A percentile compares a stretch with the other conserved stretches of the same genome.
Evolutionary conservation across 345 rosid species (phyloP).

Genomic region (Carallia pectinifolia): DNA sequence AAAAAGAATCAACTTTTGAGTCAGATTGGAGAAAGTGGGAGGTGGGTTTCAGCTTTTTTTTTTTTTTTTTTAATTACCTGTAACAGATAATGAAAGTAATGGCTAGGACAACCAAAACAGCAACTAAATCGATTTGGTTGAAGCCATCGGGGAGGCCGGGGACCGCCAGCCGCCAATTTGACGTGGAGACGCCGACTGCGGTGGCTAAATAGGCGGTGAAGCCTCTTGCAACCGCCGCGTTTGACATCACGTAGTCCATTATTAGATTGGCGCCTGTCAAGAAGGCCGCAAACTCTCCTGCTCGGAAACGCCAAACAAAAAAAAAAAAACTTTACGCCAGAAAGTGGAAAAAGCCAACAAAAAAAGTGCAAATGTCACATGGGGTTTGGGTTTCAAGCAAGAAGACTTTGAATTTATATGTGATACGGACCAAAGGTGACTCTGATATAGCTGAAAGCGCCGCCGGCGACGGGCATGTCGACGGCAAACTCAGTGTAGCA

Average conservation of each 20-base stretch:
- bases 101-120: constrained; percentile 50
- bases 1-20: background rate
- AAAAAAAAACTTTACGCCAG: background rate
- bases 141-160: constrained; percentile 64
- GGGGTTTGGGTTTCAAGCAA: too few species aligned
- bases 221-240: constrained; percentile 87
- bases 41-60: too few species aligned
- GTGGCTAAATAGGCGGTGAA: constrained; percentile 70
- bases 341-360: too few species aligned
- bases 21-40: background rate
- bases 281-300: constrained; percentile 88
- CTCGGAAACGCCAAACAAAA: background rate
- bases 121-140: constrained; percentile 68
- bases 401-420: too few species aligned
- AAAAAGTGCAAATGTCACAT: too few species aligned
- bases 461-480: constrained; percentile 96
- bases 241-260: constrained; percentile 86
- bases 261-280: constrained; percentile 84
- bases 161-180: constrained; percentile 61
- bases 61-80: constrained; percentile 28
- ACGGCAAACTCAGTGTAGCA: constrained; percentile 99
- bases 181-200: constrained; percentile 67
- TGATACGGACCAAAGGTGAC: constrained; percentile 64
- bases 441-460: constrained; percentile 92
- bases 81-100: constrained; percentile 69